phyloP scores from a whole-genome alignment of 306 rosid species.

The Astragalus glycyphyllos region DNA sequence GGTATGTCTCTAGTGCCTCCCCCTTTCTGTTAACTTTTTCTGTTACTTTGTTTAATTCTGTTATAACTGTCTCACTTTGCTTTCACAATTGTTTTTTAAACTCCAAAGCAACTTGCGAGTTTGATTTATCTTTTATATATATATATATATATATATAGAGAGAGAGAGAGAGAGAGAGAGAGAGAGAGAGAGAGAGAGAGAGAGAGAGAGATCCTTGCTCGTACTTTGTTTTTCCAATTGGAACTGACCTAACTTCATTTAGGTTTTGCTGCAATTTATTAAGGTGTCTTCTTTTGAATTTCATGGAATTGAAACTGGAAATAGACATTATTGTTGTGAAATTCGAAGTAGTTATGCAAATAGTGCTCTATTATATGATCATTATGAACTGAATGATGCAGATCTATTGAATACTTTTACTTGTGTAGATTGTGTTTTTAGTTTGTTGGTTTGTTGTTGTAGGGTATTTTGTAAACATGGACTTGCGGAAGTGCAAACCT shows the following conservation, averaged over 20 bases:
- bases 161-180: no score
- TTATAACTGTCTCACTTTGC: background rate
- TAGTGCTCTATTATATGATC: constrained; percentile 24
- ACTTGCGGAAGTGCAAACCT: constrained; percentile 60
- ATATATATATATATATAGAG: no score
- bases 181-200: no score
- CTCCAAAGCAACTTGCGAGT: background rate
- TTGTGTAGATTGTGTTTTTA: background rate
- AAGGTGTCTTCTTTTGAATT: constrained; percentile 13
- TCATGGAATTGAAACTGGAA: constrained; percentile 15
- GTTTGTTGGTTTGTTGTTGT: constrained; percentile 42
- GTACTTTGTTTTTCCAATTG: constrained; percentile 6
- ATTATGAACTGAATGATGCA: background rate
- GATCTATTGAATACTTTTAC: constrained; percentile 3
- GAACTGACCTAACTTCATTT: constrained; percentile 10
- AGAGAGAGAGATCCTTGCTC: constrained; percentile 19
- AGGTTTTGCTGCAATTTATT: constrained; percentile 15
- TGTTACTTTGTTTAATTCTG: constrained; percentile 22
- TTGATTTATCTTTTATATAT: constrained; percentile 18
- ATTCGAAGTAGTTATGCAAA: constrained; percentile 8
- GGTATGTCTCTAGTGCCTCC: constrained; percentile 45
- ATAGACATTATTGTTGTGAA: constrained; percentile 1
- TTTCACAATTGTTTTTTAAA: constrained; percentile 18
- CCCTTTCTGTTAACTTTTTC: background rate
- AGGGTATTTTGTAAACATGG: constrained; percentile 59